phyloP scores from a whole-genome alignment of 768 basidiomycete genomes.

The Mycena sanguinolenta region DNA sequence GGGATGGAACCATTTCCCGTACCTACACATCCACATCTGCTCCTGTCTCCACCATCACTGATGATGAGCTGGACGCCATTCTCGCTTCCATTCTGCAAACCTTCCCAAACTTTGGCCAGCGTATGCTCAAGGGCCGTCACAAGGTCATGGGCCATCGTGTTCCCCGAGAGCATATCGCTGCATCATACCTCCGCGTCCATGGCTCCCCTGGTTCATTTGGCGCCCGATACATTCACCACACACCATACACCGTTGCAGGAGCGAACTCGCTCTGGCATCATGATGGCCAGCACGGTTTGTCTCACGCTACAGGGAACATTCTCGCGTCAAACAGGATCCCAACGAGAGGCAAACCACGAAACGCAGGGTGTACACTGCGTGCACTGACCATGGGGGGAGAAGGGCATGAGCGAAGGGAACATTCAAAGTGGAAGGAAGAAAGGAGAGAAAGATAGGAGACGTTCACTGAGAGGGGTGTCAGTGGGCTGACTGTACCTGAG shows the following conservation, averaged over 20 bases:
- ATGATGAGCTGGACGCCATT: slow-evolving; percentile 33
- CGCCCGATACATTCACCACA: slow-evolving; percentile 34
- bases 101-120: slow-evolving; percentile 39
- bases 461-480: too few species aligned
- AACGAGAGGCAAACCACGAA: too few species aligned
- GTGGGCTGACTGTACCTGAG: too few species aligned
- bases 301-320: too few species aligned
- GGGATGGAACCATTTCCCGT: slow-evolving; percentile 1
- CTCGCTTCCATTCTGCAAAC: slow-evolving; percentile 22
- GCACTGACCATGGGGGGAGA: too few species aligned
- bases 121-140: slow-evolving; percentile 37
- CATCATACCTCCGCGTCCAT: slow-evolving; percentile 33
- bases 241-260: slow-evolving; percentile 37
- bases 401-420: too few species aligned
- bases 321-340: too few species aligned
- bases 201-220: slow-evolving; percentile 36
- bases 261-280: slow-evolving; percentile 52
- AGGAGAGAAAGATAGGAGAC: too few species aligned
- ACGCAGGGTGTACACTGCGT: too few species aligned
- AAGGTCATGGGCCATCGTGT: slow-evolving; percentile 27
- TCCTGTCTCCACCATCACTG: too few species aligned
- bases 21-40: slow-evolving; percentile 19
- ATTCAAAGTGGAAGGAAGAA: too few species aligned
- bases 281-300: slow-evolving; percentile 51
- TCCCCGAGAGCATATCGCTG: slow-evolving; percentile 28